Evolutionary conservation across 306 rosid species (phyloP).

Genomic region (Cucumis sativus): DNA sequence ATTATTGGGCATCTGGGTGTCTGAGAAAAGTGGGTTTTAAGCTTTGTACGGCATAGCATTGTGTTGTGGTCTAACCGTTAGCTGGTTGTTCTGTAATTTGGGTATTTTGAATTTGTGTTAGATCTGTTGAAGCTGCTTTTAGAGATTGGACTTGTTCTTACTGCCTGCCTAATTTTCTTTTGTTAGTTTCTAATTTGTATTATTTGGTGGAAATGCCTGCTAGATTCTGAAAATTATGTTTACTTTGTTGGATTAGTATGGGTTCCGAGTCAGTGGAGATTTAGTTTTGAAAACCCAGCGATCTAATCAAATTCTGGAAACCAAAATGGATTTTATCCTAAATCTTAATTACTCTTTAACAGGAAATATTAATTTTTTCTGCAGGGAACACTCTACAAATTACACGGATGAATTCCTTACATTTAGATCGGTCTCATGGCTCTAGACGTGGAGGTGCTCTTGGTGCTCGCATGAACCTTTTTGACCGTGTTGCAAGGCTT

Average conservation of each 20-base stretch:
- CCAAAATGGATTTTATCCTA: neutral
- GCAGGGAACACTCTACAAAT: constrained; percentile 27
- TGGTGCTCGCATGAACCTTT: constrained; percentile 68
- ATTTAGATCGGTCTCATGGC: constrained; percentile 19
- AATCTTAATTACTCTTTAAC: neutral
- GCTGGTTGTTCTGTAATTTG: neutral
- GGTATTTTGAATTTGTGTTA: neutral
- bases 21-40: neutral
- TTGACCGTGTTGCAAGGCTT: constrained; percentile 82
- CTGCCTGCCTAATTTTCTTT: neutral
- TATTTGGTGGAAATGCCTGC: neutral
- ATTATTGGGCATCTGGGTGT: neutral
- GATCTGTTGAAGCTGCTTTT: neutral
- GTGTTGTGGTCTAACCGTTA: neutral
- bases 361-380: neutral
- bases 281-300: neutral
- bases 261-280: neutral
- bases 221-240: neutral
- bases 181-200: neutral
- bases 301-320: neutral
- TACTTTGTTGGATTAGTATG: neutral
- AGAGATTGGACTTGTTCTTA: neutral
- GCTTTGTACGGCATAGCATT: neutral
- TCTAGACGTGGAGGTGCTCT: constrained; percentile 58
- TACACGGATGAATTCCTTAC: constrained; percentile 25